Base-by-base conservation (phyloP, 192 early-diverging fungal species). In the Kappamyces sp. region DNA sequence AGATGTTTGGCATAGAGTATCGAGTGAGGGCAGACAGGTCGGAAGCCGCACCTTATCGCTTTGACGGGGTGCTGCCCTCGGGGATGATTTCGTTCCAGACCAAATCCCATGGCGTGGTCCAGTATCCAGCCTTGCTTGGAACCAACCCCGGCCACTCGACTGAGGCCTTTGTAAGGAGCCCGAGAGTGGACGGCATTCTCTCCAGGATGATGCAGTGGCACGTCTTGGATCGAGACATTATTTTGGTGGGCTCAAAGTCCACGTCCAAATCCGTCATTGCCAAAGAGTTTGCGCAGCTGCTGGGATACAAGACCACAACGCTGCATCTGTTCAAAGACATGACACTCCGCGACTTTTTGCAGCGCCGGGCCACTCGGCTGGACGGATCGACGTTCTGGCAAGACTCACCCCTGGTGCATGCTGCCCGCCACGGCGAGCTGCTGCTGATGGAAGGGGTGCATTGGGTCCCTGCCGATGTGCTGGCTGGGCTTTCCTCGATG, bases 301-400 rank as follows among this genome's bases (percentile, higher is more conserved):
- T 85, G 43, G 82, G 84, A 0, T 86, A 87, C 53, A 70, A 67
- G 47, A 74, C 83, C 46, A 85, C 88, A 50, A 85, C 75, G 51
- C 80, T 90, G 37, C 87, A 85, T 4, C 57, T 89, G 4, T 88
- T 83, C 66, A 79, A 81, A 44, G 89, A 91, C 61, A 89, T 91
- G 85, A 87, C 86, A 3, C 81, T 86, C 5, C 73, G 88, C 9
- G 88, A 90, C 64, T 69, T 90, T 3, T 64, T 90, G 15, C 88
- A 90, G 59, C 77, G 86, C 40, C 78, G 88, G 36, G 71, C 74
- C 44, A 90, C 88, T 0, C 84, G 82, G 0, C 66, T 74, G 35
- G 64, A 79, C 5, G 88, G 88, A 42, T 84, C 86, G 46, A 88
- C 88, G 8, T 61, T 84, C 40, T 90, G 88, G 86, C 79, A 88